Percentiles rank a stretch among this genome's conserved stretches.
Evolutionary conservation across 306 rosid genomes (phyloP).

Genomic region (Cyamopsis tetragonoloba): DNA sequence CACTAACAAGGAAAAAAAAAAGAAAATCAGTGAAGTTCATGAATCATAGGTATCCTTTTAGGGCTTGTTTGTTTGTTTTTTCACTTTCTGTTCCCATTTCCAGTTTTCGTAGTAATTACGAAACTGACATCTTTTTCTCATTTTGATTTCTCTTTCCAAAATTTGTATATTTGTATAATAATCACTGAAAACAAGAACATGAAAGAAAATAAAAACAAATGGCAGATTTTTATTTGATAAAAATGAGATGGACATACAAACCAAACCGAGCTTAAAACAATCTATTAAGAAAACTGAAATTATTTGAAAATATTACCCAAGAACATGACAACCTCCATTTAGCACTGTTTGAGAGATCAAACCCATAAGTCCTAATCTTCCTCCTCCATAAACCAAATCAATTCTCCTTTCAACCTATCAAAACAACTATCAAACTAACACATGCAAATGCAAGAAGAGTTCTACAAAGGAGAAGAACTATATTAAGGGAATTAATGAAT

Average conservation of each 20-base stretch:
- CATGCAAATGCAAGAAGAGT: background rate
- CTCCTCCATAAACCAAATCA: conserved; percentile 72
- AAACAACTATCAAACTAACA: background rate
- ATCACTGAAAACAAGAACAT: no score
- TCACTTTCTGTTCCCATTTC: no score
- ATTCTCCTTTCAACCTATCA: conserved; percentile 51
- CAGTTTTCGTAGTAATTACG: no score
- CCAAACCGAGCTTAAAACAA: background rate
- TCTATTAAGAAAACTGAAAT: background rate
- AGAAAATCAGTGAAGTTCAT: conserved; percentile 1
- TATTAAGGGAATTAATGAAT: background rate
- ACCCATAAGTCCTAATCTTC: conserved; percentile 69
- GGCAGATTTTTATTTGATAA: no score
- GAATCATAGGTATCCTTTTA: background rate
- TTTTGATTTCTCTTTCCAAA: no score
- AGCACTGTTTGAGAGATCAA: conserved; percentile 56
- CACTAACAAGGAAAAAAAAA: conserved; percentile 34
- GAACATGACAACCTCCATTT: conserved; percentile 64
- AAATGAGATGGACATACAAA: no score
- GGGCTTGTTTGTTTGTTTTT: no score
- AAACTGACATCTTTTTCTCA: no score
- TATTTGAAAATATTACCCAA: conserved; percentile 44
- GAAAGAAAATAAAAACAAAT: no score
- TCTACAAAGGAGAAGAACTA: background rate
- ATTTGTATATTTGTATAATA: no score